Conservation (phyloP, 257 asterid species). For the Cynanchum wilfordii region DNA sequence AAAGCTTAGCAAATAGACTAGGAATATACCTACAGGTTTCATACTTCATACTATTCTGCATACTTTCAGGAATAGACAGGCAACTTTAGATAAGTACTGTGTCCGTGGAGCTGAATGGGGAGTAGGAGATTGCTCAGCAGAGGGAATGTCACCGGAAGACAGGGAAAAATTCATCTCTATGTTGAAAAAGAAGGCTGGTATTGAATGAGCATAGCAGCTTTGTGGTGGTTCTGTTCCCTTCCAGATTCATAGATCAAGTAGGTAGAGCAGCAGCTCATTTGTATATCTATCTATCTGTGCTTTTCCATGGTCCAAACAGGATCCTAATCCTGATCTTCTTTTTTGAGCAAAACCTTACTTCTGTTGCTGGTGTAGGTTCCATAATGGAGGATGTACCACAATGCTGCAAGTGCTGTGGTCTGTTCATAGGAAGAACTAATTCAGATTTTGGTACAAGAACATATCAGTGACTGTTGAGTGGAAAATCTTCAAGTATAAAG, state of each 20-base stretch:
- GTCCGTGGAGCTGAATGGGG: slow-evolving; percentile 98
- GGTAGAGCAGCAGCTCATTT: neutral
- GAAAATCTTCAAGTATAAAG: neutral
- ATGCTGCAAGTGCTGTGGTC: no score
- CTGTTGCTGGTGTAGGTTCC: neutral
- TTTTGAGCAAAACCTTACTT: neutral
- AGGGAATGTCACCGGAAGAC: slow-evolving; percentile 75
- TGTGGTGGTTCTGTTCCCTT: neutral
- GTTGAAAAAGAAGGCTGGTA: slow-evolving; percentile 83
- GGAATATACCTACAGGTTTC: neutral
- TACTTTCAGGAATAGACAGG: slow-evolving; percentile 53
- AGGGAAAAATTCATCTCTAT: slow-evolving; percentile 65
- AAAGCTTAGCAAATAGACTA: neutral
- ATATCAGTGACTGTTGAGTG: neutral
- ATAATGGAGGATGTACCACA: neutral
- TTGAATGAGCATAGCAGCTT: slow-evolving; percentile 38
- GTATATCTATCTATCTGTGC: neutral
- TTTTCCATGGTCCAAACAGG: neutral
- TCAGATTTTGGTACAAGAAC: neutral
- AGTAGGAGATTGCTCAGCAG: slow-evolving; percentile 92
- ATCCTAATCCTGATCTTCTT: neutral
- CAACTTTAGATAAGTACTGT: slow-evolving; percentile 71
- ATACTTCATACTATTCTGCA: neutral
- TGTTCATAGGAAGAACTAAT: no score
- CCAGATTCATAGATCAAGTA: slow-evolving; percentile 2